Conservation (phyloP, 305 asterid genomes). For the Plantago lanceolata region DNA sequence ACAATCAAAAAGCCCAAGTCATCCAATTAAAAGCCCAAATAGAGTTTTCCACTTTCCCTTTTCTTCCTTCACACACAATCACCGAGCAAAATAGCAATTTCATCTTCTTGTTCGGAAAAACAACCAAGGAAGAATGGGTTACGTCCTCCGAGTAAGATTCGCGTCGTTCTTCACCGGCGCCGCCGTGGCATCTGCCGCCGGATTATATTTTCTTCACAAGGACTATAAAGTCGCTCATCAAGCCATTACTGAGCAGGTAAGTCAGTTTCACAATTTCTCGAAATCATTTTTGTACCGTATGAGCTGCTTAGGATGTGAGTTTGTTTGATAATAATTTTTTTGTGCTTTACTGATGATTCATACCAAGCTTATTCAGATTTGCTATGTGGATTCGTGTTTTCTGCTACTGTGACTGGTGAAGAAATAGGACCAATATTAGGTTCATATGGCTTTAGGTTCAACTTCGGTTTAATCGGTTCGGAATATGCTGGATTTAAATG, state of each 20-base stretch:
- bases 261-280: no score
- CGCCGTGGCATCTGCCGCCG: conserved; percentile 45
- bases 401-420: no score
- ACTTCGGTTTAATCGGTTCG: no score
- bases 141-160: conserved; percentile 46
- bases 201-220: conserved; percentile 37
- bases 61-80: not conserved
- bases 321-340: not conserved
- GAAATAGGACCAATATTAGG: no score
- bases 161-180: conserved; percentile 56
- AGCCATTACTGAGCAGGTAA: conserved; percentile 38
- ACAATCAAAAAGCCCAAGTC: no score
- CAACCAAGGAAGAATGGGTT: conserved; percentile 34
- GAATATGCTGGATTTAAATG: no score
- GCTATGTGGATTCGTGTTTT: no score
- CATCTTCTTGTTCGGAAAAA: not conserved
- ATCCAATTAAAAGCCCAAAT: not conserved
- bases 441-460: no score
- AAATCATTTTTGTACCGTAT: not conserved
- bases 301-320: not conserved
- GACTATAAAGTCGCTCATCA: conserved; percentile 45
- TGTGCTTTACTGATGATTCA: not conserved
- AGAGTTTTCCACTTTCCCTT: not conserved
- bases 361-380: no score
- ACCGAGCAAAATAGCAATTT: not conserved